phyloP scores from a whole-genome alignment of 208 protist genomes.

The Crithidia sp. region DNA sequence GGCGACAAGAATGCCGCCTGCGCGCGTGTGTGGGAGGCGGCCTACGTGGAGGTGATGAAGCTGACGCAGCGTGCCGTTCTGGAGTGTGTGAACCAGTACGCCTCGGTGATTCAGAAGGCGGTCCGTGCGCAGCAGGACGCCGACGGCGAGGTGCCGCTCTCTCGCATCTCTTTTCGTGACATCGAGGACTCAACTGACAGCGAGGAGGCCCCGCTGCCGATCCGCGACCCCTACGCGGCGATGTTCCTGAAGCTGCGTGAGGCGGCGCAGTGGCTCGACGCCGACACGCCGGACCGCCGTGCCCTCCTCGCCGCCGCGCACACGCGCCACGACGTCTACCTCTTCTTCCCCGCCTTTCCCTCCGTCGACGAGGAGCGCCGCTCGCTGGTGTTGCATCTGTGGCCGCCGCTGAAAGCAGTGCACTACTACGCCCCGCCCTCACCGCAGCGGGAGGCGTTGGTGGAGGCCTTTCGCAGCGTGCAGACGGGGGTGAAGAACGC shows the following conservation, averaged over 20 bases:
- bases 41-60: conserved; percentile 29
- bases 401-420: conserved; percentile 19
- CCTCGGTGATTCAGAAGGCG: conserved; percentile 20
- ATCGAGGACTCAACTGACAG: conserved; percentile 9
- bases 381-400: conserved; percentile 20
- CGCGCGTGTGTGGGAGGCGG: background rate
- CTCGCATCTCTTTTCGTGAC: conserved; percentile 23
- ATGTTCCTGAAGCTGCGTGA: conserved; percentile 32
- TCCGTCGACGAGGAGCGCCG: conserved; percentile 15
- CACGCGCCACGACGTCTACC: conserved; percentile 13
- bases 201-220: conserved; percentile 30
- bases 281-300: background rate
- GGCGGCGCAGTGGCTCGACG: conserved; percentile 25
- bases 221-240: conserved; percentile 29
- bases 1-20: background rate
- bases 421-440: background rate
- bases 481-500: conserved; percentile 15
- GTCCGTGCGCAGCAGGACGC: conserved; percentile 18
- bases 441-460: conserved; percentile 1
- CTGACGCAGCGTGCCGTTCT: conserved; percentile 30
- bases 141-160: conserved; percentile 22
- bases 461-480: conserved; percentile 12
- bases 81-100: conserved; percentile 34
- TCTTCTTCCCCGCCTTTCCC: conserved; percentile 31
- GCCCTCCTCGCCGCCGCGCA: conserved; percentile 5